phyloP scores from a whole-genome alignment of 75 land plant genomes.

The Selaginella moellendorffii region DNA sequence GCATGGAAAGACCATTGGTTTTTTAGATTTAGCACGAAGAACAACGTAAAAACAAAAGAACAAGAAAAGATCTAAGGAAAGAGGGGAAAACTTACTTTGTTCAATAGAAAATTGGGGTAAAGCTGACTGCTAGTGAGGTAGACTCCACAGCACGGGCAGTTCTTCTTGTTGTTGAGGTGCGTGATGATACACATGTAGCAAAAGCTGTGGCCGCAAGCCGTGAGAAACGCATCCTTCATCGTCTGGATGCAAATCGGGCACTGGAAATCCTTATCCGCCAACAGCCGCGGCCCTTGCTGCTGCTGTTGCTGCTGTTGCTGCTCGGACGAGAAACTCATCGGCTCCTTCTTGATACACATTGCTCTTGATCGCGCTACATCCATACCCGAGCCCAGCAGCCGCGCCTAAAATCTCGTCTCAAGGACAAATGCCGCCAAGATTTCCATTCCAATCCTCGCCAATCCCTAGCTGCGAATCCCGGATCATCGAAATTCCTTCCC shows the following conservation, averaged over 20 bases:
- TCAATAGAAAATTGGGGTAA: slow-evolving; percentile 77
- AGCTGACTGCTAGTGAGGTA: slow-evolving; percentile 59
- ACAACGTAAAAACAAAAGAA: too few relatives aligned
- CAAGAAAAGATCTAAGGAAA: neutral
- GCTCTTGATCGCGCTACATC: neutral
- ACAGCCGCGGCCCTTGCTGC: neutral
- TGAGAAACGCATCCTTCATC: slow-evolving; percentile 89
- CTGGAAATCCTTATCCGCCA: slow-evolving; percentile 61
- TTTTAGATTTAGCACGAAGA: too few relatives aligned
- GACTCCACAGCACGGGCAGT: slow-evolving; percentile 82
- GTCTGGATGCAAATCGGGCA: slow-evolving; percentile 96
- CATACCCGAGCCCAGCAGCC: too few relatives aligned
- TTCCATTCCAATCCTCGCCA: too few relatives aligned
- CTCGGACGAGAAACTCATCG: neutral
- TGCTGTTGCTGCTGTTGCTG: neutral
- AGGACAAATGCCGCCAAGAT: too few relatives aligned
- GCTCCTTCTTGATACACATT: neutral
- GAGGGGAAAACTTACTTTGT: slow-evolving; percentile 20
- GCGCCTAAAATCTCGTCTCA: too few relatives aligned
- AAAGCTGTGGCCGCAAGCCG: slow-evolving; percentile 91
- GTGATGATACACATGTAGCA: slow-evolving; percentile 96
- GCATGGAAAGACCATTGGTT: slow-evolving; percentile 19
- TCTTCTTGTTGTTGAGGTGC: slow-evolving; percentile 74
- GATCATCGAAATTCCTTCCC: too few relatives aligned
- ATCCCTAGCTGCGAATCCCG: too few relatives aligned